Evolutionary conservation across 768 basidiomycete genomes (phyloP), one percentile per base, ranked within the genome.

Genomic region (Sutorius australiensis): DNA sequence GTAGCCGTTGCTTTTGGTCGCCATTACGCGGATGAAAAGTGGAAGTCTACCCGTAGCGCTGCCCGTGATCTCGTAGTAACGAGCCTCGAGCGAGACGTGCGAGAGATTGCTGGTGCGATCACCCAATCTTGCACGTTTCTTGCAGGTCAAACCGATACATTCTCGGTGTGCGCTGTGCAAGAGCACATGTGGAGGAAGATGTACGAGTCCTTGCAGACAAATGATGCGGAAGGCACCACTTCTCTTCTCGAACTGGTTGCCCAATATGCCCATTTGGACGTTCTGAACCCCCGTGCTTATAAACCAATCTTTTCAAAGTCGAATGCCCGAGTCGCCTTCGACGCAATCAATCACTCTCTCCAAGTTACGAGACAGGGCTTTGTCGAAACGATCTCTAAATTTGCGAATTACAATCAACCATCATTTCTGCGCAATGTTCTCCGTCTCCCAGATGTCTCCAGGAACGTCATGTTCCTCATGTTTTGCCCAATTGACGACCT

Each of bases 401-500:
- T 86, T 61, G 79, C 85, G 16, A 82, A 91, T 63, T 79, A 77
- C 58, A 83, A 76, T 58, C 72, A 77, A 31, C 77, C 81, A 8
- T 61, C 71, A n/a, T 67, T 75, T 37, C 72, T 83, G 16, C 71
- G 81, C 43, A 71, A 79, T 6, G 67, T 95, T 31, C 75, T 95
- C 44, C 67, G 71, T 42, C 73, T 70, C 7, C 75, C 80, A 2
- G 81, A 77, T 12, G 77, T 87, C 27, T 82, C 81, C 5, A 77
- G 80, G 59, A 73, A 83, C 42, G 69, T 87, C 40, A 80, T 86
- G 53, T 67, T 77, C 33, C 77, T 95, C 33, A 80, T 95, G 66
- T 73, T 98, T 31, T 98, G 93, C 17, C 94, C 95, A 0, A 76
- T 86, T 30, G 84, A 85, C 17, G 79, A 82, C 13, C 71, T 95